Percentiles rank a stretch among this genome's conserved stretches.
These are phyloP conservation scores for Brassica juncea DNA, from an alignment of 345 rosid genomes.

Conservation along the genomic window DNA sequence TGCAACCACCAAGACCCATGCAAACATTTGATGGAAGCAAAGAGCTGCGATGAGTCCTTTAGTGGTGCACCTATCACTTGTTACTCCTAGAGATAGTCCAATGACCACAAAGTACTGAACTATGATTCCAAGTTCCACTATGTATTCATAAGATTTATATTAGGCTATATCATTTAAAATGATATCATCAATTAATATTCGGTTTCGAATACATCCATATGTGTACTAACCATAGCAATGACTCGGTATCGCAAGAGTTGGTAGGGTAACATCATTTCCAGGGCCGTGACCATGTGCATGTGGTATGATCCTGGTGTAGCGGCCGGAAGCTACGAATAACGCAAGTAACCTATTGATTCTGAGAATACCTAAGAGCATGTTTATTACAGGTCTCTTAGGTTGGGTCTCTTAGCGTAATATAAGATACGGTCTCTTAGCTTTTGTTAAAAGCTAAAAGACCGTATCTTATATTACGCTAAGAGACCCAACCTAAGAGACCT, in stretches of 20 bases:
- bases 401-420: too few relatives aligned
- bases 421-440: too few relatives aligned
- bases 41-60: constrained; percentile 74
- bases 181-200: background rate
- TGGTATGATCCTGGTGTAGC: constrained; percentile 9
- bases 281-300: constrained; percentile 31
- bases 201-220: background rate
- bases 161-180: background rate
- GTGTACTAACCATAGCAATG: constrained; percentile 59
- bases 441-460: too few relatives aligned
- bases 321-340: too few relatives aligned
- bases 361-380: too few relatives aligned
- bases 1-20: constrained; percentile 88
- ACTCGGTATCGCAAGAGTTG: constrained; percentile 59
- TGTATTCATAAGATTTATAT: background rate
- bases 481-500: too few relatives aligned
- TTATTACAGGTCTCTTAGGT: too few relatives aligned
- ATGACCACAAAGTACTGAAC: constrained; percentile 70
- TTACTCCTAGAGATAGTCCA: constrained; percentile 71
- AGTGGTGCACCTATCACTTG: constrained; percentile 67
- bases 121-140: constrained; percentile 64
- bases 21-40: constrained; percentile 90
- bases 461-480: too few relatives aligned
- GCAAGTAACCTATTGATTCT: too few relatives aligned
- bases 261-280: constrained; percentile 18